These are phyloP conservation scores for Suillus subalutaceus DNA, from an alignment of 768 basidiomycete species.

Conservation along the genomic window DNA sequence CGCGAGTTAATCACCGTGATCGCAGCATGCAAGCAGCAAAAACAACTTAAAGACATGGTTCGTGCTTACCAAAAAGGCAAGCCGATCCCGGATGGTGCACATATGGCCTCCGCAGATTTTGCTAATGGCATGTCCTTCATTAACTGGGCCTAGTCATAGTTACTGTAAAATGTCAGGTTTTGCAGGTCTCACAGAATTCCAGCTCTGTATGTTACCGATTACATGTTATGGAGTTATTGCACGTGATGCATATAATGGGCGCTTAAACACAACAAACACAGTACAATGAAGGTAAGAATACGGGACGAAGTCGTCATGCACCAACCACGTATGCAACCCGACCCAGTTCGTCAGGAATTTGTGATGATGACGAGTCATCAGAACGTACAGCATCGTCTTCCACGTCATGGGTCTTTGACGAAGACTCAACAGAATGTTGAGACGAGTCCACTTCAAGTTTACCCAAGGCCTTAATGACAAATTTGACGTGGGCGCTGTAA, in stretches of 20 bases:
- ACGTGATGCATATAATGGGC: neutral
- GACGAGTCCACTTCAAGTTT: conserved; percentile 34
- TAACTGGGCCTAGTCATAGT: neutral
- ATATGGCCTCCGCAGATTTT: conserved; percentile 14
- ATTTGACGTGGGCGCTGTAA: conserved; percentile 67
- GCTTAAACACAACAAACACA: neutral
- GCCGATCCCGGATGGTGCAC: conserved; percentile 4
- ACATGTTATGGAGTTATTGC: neutral
- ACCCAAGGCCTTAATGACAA: conserved; percentile 69
- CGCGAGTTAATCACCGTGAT: neutral
- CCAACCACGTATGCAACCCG: conserved; percentile 23
- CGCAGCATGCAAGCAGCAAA: conserved; percentile 14
- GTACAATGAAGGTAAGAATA: neutral
- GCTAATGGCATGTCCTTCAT: conserved; percentile 7
- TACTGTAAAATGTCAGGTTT: neutral
- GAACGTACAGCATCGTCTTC: conserved; percentile 3
- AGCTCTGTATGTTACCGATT: neutral
- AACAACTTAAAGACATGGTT: conserved; percentile 13
- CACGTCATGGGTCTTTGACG: neutral
- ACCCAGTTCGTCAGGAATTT: conserved; percentile 22
- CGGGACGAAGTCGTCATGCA: conserved; percentile 16
- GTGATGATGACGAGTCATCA: conserved; percentile 13
- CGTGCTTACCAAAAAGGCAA: conserved; percentile 14
- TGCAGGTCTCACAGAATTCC: neutral
- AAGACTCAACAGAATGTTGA: neutral